Conservation (phyloP, 306 rosid species). For the Sicyos edulis region DNA sequence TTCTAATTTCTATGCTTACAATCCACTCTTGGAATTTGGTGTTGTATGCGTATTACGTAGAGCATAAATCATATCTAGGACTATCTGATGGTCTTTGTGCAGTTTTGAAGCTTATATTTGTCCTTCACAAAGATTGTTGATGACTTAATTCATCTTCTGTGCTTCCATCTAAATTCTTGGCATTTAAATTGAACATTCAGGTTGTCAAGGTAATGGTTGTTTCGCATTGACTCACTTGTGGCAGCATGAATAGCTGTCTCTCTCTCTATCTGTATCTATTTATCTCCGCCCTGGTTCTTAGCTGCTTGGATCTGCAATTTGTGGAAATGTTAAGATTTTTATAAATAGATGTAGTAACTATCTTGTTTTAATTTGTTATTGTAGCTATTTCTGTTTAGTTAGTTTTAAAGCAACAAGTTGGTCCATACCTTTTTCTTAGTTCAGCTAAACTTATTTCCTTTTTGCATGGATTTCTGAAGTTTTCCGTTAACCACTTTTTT, state of each 20-base stretch:
- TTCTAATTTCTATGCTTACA: not conserved
- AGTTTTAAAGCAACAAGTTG: not conserved
- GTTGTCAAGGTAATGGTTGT: too few relatives aligned
- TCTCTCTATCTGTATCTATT: not conserved
- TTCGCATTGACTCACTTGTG: too few relatives aligned
- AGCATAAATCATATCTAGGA: not conserved
- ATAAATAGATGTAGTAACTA: too few relatives aligned
- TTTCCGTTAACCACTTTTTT: conserved; percentile 23
- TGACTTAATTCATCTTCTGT: not conserved
- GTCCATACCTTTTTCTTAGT: not conserved
- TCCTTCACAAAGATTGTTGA: not conserved
- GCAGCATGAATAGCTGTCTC: not conserved
- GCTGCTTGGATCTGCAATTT: conserved; percentile 3
- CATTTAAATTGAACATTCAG: not conserved
- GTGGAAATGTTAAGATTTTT: not conserved
- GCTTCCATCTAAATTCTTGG: not conserved
- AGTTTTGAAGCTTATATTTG: conserved; percentile 1
- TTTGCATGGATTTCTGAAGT: conserved; percentile 22
- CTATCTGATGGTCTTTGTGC: not conserved
- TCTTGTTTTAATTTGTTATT: not conserved
- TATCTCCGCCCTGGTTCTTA: not conserved
- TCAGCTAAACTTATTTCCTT: conserved; percentile 12
- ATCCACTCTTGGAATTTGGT: not conserved
- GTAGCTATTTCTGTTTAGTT: not conserved
- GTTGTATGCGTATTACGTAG: not conserved